Conservation (phyloP, 768 basidiomycete species). For the Pleurotus citrinopileatus region DNA sequence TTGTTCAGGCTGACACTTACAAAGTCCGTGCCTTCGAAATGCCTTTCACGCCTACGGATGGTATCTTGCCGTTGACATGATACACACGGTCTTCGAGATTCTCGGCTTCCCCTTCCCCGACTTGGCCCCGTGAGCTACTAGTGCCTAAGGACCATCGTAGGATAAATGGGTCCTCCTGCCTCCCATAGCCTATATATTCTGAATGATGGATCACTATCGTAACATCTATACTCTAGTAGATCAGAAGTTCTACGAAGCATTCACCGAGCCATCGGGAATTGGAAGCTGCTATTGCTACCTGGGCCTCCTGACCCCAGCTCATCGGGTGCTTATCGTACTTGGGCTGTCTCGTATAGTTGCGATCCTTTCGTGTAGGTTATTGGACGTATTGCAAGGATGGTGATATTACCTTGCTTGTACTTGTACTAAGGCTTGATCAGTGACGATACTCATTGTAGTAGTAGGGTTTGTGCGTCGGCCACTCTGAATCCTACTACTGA, state of each 20-base stretch:
- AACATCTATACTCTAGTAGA: too few relatives aligned
- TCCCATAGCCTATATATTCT: constrained; percentile 1
- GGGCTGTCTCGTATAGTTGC: not conserved
- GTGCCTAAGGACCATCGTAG: not conserved
- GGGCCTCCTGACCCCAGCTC: not conserved
- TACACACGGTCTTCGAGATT: not conserved
- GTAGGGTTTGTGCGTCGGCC: too few relatives aligned
- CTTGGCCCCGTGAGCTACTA: not conserved
- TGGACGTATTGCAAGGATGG: too few relatives aligned
- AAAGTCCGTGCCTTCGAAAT: too few relatives aligned
- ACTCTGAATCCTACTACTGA: too few relatives aligned
- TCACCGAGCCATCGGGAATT: constrained; percentile 4
- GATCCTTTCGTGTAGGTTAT: too few relatives aligned
- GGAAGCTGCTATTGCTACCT: too few relatives aligned
- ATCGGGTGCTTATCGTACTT: not conserved
- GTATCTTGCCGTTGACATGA: constrained; percentile 1
- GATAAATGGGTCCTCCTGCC: not conserved
- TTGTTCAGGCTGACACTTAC: too few relatives aligned
- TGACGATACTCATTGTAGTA: too few relatives aligned
- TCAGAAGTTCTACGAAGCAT: constrained; percentile 8
- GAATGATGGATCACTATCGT: not conserved
- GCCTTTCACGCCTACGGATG: too few relatives aligned
- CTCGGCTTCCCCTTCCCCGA: not conserved
- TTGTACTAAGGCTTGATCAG: too few relatives aligned
- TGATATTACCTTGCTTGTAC: too few relatives aligned